A percentile compares a stretch with the other conserved stretches of the same genome.
Evolutionary conservation across 169 alveolate species (phyloP).

Genomic region (Plasmodium cynomolgi): DNA sequence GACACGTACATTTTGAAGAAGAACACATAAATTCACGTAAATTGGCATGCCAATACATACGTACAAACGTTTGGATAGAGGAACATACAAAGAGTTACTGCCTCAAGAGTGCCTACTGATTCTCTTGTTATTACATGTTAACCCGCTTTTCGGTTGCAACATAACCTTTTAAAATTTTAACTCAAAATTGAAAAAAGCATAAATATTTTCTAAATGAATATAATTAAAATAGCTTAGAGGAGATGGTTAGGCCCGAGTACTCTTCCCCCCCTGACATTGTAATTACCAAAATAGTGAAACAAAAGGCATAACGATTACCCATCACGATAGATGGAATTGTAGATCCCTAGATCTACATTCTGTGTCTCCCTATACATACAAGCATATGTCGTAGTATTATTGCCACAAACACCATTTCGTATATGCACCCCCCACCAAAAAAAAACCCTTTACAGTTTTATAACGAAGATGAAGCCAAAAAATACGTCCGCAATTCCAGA

Average conservation of each 20-base stretch:
- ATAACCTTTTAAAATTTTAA: neutral
- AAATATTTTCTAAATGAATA: neutral
- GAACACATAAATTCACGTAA: neutral
- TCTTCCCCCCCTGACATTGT: slow-evolving; percentile 72
- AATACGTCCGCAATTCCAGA: slow-evolving; percentile 91
- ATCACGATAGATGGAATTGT: neutral
- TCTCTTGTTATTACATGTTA: neutral
- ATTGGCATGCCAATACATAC: neutral
- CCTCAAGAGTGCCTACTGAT: neutral
- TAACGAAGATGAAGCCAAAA: slow-evolving; percentile 91
- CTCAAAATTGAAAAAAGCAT: neutral
- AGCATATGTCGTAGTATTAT: neutral
- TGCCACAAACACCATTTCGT: neutral
- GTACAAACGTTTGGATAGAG: neutral
- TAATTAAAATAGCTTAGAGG: neutral
- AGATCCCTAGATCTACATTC: neutral
- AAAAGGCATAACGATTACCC: neutral
- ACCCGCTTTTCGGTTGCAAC: neutral
- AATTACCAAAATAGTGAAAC: neutral
- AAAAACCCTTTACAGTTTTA: slow-evolving; percentile 82
- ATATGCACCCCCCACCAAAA: neutral
- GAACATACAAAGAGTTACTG: neutral
- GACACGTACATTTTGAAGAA: neutral
- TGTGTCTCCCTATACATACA: neutral
- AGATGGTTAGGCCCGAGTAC: slow-evolving; percentile 75